Evolutionary conservation across 495 filamentous ascomycete species (phyloP), one percentile per base, ranked within the genome.

Genomic region (Neurospora sp.): DNA sequence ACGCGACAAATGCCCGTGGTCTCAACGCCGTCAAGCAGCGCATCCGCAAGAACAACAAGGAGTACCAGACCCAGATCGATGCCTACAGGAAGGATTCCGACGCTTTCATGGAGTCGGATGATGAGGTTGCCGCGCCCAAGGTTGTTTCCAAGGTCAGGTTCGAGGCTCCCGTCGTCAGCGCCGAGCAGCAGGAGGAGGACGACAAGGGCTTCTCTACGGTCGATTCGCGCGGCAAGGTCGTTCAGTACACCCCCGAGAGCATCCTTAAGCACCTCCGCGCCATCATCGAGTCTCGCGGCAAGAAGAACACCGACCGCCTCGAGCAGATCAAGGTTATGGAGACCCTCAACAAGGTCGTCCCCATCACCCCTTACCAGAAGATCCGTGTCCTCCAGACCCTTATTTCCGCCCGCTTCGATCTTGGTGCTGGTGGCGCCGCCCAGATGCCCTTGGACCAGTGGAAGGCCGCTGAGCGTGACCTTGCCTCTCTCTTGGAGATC

Each of bases 291-390:
- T 94, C 95, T 35, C 88, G 96, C 83, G 96, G 96, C 81, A 94
- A 97, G 87, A 99, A 98, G 89, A 98, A 98, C 84, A 98, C 96
- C 74, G 96, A 99, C 80, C 91, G 94, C 54, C 80, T 88, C 42
- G 96, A 98, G 83, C 96, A 98, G 84, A 98, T 99, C 80, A 89
- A 89, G 82, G 90, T 95, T 70, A 97, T 99, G 96, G 96, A 98
- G 87, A 97, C 93, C 86, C 89, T 99, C 70, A 85, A 91, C 77
- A 93, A 96, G 81, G 93, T 98, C 75, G 88, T 96, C 48, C 88
- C 87, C 74, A 66, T 66, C 23, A 94, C 90, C 41, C 93, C 96
- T 37, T 99, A 99, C 85, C 96, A 98, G 83, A 92, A 88, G 81
- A 96, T 99, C 80, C 92, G 96, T 74, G 92, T 98, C 69, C 92